A percentile compares a stretch with the other conserved stretches of the same genome.
Conservation (phyloP, 1,284 basidiomycete genomes). For the Puccinia hordei region DNA sequence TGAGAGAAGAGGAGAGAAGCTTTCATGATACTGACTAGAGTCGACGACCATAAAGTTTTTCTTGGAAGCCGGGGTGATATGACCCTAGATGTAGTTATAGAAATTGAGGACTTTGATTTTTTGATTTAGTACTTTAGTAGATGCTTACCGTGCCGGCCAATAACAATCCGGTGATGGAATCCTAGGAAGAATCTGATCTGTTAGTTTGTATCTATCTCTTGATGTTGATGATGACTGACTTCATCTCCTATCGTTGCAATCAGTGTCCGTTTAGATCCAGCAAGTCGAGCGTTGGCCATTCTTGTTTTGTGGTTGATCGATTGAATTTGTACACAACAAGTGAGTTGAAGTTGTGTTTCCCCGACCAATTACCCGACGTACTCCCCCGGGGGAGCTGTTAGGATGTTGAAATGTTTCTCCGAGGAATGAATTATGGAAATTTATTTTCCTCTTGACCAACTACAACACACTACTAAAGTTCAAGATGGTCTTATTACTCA, state of each 20-base stretch:
- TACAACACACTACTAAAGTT: neutral
- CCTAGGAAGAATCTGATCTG: constrained; percentile 63
- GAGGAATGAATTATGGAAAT: neutral
- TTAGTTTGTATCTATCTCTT: neutral
- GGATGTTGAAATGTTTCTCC: too few species aligned
- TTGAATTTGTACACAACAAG: too few species aligned
- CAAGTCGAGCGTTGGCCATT: constrained; percentile 48
- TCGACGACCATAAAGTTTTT: constrained; percentile 96
- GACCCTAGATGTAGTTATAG: constrained; percentile 60
- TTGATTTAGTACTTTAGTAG: too few species aligned
- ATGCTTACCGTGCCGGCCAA: constrained; percentile 77
- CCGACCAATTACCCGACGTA: too few species aligned
- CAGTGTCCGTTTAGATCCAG: constrained; percentile 69
- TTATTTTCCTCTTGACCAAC: neutral
- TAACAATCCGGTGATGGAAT: constrained; percentile 88
- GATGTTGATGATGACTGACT: constrained; percentile 62
- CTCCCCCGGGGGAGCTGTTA: too few species aligned
- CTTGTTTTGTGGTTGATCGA: neutral
- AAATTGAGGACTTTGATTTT: neutral
- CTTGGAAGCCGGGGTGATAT: constrained; percentile 81
- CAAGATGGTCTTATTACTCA: constrained; percentile 15
- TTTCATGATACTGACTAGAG: constrained; percentile 65
- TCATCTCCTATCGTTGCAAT: constrained; percentile 95
- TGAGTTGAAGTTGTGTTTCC: too few species aligned
- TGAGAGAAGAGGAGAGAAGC: neutral